Base-by-base conservation (phyloP, 169 alveolate genomes). In the Cryptosporidium xiaoi region DNA sequence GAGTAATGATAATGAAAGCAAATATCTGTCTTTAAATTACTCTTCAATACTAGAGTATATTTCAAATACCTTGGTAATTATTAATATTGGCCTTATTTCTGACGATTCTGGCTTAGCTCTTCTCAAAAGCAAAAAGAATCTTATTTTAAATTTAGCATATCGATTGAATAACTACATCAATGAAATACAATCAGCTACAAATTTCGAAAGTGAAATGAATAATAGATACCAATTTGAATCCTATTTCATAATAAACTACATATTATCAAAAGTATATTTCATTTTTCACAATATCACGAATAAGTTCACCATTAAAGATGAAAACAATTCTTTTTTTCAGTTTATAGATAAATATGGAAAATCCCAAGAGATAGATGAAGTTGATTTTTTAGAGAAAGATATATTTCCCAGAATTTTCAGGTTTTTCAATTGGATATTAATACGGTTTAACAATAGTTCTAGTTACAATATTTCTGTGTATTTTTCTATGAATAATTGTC, bases 211-310 rank as follows among this genome's bases (percentile, higher is more conserved):
- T 34, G 55, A 18, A 24, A 29, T 66, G 29, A 66, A 50, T 20
- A 48, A 15, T 16, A 66, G 44, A 29, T 55, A 29, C 46, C 10
- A 53, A n/a, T 24, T 66, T 12, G 82, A 66, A 66, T 66, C 44
- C 12, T 66, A 66, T 55, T 66, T 66, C 29, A 2, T 66, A 34
- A 51, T 66, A 18, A 66, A 66, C 27, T 46, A n/a, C 4, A 13
- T 66, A 44, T 40, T 66, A 12, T 66, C 64, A 24, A 66, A 66
- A 27, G 24, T 55, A 7, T 20, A 66, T 27, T 53, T n/a, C 1
- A 53, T 53, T 53, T 4, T n/a, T 5, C 12, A 53, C 29, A 53
- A 53, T n/a, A 5, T 7, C 20, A 40, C 10, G 10, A 40, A 8
- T 8, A 40, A 40, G 0, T 40, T 8, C 10, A 40, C 10, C 10